Base-by-base conservation (phyloP, 1,139 yeast genomes). In the Kluyveromyces marxianus region DNA sequence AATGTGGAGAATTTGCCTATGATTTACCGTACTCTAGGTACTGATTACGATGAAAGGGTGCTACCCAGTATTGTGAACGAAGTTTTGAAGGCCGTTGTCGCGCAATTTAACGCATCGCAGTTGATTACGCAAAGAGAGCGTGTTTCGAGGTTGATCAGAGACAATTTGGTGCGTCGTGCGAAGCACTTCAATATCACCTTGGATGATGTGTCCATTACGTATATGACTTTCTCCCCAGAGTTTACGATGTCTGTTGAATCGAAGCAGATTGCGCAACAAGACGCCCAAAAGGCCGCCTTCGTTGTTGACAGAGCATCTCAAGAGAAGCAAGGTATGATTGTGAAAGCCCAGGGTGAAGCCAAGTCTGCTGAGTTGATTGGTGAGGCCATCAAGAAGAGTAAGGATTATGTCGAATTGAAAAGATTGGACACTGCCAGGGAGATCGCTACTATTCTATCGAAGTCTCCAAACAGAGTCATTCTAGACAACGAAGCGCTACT, bases 191-290 rank as follows among this genome's bases (percentile, higher is more conserved):
- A 88, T 69, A 81, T 92, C 54, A 67, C 79, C 54, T 75, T 92
- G 59, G 99, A 92, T 67, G 98, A 92, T 69, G 98, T 94, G 42
- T 92, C 98, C 4, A 77, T 90, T 63, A 92, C 97, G 2, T 86
- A 72, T 60, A 94, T 92, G 97, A 87, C 97, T 1, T 92, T 92
- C 68, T 86, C 96, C 3, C 99, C 99, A 27, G 98, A 92, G 68
- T 92, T 92, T 68, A 90, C 97, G 46, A 82, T 84, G 41, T 98
- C 99, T 2, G 99, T 92, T 45, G 99, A 92, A 71, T 96, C 97
- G 49, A 92, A 92, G 70, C 98, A 92, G 71, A 92, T 92, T 67
- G 98, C 99, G 33, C 98, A 94, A 69, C 99, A 92, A 72, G 98
- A 92, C 66, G 97, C 98, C 29, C 97, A 92, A 71, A 81, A 96